Base-by-base conservation (phyloP, 108 stramenopile species). In the Cyclotella choctawhatcheeana region DNA sequence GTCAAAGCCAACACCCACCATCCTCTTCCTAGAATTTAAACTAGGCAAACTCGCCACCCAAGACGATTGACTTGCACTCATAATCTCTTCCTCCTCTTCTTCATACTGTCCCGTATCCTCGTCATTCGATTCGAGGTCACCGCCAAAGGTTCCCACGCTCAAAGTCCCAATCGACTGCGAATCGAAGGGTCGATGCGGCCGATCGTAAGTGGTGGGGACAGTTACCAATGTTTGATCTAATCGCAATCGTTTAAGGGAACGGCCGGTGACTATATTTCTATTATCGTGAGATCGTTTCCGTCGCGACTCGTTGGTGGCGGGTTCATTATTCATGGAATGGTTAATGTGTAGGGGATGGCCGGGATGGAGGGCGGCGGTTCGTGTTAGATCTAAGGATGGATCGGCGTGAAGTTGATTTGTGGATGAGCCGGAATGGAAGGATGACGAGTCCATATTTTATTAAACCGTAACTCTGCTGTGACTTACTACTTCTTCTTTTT, bases 11-110 rank as follows among this genome's bases (percentile, higher is more conserved):
- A 40, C 37, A 40, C 12, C 37, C 12, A 6, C 37, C 37, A 40
- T 40, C 8, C 8, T 12, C 37, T 8, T 2, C 29, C 53, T 18
- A 29, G 17, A n/a, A 30, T 50, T 52, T 56, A 74, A 54, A 37
- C 59, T 50, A 37, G 50, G 71, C 62, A 72, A 58, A 65, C 73
- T 74, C 17, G 73, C 64, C 43, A 74, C 63, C 63, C 63, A 74
- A 0, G n/a, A n/a, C n/a, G n/a, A n/a, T n/a, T n/a, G 10, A 25
- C 24, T 22, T 17, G 20, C 29, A 35, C 73, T 74, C 53, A 48
- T 60, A 1, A 32, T 45, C 25, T 12, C 61, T 7, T 55, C 60
- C 22, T 30, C 37, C n/a, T 37, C 48, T 27, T 32, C 61, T 5
- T 43, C 33, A 13, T 32, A 44, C 22, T 40, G 34, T 10, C 34